These are phyloP conservation scores for Umbelopsis sp. DNA, from an alignment of 371 early-diverging fungal genomes.

Conservation along the genomic window DNA sequence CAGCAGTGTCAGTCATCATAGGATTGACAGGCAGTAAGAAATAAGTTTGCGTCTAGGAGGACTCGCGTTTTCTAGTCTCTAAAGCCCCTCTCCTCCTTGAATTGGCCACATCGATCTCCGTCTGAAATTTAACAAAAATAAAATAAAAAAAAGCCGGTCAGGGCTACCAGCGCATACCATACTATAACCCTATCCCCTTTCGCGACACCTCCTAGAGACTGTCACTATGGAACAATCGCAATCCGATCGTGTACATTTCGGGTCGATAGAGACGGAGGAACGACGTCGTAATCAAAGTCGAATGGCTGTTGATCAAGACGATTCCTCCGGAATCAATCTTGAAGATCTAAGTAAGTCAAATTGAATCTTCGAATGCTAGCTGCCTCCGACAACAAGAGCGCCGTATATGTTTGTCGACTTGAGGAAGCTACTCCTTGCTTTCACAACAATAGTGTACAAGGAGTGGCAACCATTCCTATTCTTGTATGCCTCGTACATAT, in stretches of 20 bases:
- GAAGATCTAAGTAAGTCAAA: conserved; percentile 42
- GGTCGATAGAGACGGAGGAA: conserved; percentile 48
- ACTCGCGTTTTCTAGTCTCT: conserved; percentile 1
- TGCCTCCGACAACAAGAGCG: not conserved
- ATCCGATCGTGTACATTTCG: conserved; percentile 44
- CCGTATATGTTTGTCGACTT: not conserved
- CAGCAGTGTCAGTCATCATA: conserved; percentile 5
- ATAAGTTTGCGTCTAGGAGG: not conserved
- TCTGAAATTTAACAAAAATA: not conserved
- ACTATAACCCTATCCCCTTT: not conserved
- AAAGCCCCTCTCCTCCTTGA: not conserved
- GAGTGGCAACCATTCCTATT: not conserved
- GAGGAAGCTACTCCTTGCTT: not conserved
- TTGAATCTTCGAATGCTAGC: not conserved
- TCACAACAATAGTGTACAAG: not conserved
- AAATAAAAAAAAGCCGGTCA: not conserved
- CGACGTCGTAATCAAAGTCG: conserved; percentile 33
- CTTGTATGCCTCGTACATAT: too few species aligned
- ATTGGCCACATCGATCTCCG: not conserved
- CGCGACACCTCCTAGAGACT: conserved; percentile 1
- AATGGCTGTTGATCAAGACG: conserved; percentile 22
- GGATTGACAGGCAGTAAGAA: not conserved
- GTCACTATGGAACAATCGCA: conserved; percentile 7
- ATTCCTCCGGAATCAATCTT: conserved; percentile 41
- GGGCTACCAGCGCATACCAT: not conserved